phyloP scores from a whole-genome alignment of 345 rosid genomes.

The Salix dunnii region DNA sequence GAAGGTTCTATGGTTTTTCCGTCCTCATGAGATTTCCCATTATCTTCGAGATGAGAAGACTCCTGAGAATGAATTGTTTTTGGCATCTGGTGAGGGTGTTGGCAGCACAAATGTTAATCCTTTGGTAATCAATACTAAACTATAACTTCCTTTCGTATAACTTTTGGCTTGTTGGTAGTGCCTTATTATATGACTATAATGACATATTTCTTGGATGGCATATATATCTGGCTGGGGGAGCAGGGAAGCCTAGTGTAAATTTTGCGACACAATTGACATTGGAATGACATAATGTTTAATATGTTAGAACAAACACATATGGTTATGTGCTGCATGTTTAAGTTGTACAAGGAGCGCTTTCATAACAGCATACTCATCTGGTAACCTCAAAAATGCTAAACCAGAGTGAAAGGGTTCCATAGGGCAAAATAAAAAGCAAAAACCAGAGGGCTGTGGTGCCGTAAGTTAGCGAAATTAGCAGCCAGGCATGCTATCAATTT shows the following conservation, averaged over 20 bases:
- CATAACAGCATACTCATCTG: background rate
- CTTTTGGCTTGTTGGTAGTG: background rate
- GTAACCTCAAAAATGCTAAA: background rate
- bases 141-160: background rate
- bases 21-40: slow-evolving; percentile 53
- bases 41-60: slow-evolving; percentile 36
- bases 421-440: background rate
- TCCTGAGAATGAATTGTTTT: slow-evolving; percentile 60
- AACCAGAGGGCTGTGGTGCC: background rate
- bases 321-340: background rate
- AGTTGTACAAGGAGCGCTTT: background rate
- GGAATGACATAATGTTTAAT: background rate
- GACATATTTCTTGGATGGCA: background rate
- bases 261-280: background rate
- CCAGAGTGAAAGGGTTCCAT: background rate
- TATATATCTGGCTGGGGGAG: background rate
- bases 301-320: background rate
- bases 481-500: background rate
- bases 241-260: background rate
- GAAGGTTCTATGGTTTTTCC: slow-evolving; percentile 80
- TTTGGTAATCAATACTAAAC: slow-evolving; percentile 51
- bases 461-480: too few relatives aligned
- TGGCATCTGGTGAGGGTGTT: slow-evolving; percentile 78
- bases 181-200: background rate
- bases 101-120: slow-evolving; percentile 69